A percentile compares a stretch with the other conserved stretches of the same genome.
These are phyloP conservation scores for Venturiaceae sp. DNA, from an alignment of 2,329 filamentous ascomycete species.

Conservation along the genomic window DNA sequence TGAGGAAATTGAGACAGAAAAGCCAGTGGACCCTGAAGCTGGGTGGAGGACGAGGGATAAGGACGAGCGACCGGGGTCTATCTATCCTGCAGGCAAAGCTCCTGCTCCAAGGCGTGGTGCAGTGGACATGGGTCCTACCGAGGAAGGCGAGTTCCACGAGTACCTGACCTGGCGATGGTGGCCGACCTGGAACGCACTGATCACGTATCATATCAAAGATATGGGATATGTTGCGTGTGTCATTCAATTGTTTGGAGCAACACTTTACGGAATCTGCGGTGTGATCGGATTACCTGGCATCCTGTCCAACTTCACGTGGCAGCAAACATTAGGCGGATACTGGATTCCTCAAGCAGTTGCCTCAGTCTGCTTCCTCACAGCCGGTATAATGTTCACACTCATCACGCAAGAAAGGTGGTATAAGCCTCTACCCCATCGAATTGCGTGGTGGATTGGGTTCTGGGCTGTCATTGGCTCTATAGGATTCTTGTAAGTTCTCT, in stretches of 20 bases:
- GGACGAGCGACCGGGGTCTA: slow-evolving; percentile 9
- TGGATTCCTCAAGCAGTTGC: slow-evolving; percentile 20
- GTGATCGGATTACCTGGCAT: slow-evolving; percentile 18
- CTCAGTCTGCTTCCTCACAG: slow-evolving; percentile 17
- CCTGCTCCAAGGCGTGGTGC: slow-evolving; percentile 13
- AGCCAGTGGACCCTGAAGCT: slow-evolving; percentile 11
- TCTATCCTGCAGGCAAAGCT: slow-evolving; percentile 10
- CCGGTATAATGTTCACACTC: slow-evolving; percentile 18
- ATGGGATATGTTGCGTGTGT: slow-evolving; percentile 19
- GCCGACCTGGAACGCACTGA: slow-evolving; percentile 17
- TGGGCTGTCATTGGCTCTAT: slow-evolving; percentile 17
- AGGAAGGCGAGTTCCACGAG: slow-evolving; percentile 10
- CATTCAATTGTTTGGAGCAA: slow-evolving; percentile 19
- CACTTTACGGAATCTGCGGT: slow-evolving; percentile 15
- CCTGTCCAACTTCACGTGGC: slow-evolving; percentile 13
- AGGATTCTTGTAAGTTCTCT: slow-evolving; percentile 16
- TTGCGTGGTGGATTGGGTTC: slow-evolving; percentile 21
- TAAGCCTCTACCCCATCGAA: slow-evolving; percentile 13
- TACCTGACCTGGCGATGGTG: slow-evolving; percentile 18
- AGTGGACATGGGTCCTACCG: slow-evolving; percentile 11
- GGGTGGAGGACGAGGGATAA: slow-evolving; percentile 11
- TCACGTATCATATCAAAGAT: slow-evolving; percentile 17
- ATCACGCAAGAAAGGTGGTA: slow-evolving; percentile 21
- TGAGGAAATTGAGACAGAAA: slow-evolving; percentile 8
- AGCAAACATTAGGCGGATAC: slow-evolving; percentile 15